Evolutionary conservation across 2,329 filamentous ascomycete genomes (phyloP).

Genomic region (Xylaria sp.): DNA sequence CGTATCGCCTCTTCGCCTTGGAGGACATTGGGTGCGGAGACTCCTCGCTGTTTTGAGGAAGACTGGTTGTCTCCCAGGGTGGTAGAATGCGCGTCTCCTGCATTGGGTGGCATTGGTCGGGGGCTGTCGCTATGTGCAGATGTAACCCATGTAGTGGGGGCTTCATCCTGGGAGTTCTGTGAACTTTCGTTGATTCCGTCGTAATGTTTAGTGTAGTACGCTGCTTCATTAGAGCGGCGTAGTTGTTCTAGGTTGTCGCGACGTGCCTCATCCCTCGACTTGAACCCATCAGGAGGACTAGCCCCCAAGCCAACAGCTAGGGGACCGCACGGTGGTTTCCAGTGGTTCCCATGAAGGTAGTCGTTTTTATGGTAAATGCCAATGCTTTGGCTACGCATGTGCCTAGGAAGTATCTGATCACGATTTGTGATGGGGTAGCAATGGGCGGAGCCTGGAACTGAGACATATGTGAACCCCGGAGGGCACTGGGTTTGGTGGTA

Average conservation of each 20-base stretch:
- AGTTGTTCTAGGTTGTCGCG: slow-evolving; percentile 9
- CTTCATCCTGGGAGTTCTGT: not conserved
- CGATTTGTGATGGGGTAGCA: not conserved
- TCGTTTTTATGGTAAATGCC: not conserved
- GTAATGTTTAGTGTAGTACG: not conserved
- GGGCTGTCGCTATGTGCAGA: not conserved
- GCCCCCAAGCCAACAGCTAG: not conserved
- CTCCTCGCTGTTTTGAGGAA: not conserved
- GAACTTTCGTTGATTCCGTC: not conserved
- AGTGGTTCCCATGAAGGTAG: not conserved
- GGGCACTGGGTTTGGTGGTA: not conserved
- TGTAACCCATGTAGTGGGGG: not conserved
- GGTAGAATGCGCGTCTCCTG: no score
- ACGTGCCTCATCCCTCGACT: not conserved
- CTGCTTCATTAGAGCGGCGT: slow-evolving; percentile 7
- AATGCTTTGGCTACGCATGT: no score
- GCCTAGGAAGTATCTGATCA: not conserved
- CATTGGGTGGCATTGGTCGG: not conserved
- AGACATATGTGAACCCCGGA: no score
- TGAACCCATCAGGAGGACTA: not conserved
- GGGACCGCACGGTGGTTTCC: not conserved
- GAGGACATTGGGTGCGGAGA: not conserved
- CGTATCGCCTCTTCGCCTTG: no score
- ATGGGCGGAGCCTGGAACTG: no score
- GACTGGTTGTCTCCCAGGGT: not conserved